phyloP scores from a whole-genome alignment of 805 yeast species.

The Candida golubevii region DNA sequence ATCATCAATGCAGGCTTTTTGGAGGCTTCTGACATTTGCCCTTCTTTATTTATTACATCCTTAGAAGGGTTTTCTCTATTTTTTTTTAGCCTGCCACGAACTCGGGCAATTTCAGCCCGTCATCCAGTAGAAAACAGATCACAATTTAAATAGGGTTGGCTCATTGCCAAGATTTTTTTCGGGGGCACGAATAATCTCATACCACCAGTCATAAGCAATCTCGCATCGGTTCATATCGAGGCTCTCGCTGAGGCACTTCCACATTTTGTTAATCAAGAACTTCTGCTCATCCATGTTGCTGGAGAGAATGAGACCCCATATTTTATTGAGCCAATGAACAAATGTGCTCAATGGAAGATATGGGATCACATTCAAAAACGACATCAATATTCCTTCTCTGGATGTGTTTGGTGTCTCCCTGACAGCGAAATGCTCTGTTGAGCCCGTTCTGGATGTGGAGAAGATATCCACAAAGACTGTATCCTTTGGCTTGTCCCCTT shows the following conservation, averaged over 20 bases:
- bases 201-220: slow-evolving; percentile 62
- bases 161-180: slow-evolving; percentile 8
- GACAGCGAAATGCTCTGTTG: slow-evolving; percentile 19
- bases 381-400: slow-evolving; percentile 45
- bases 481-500: slow-evolving; percentile 32
- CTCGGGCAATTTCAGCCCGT: too few species aligned
- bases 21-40: too few species aligned
- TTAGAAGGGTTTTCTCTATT: too few species aligned
- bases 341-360: slow-evolving; percentile 43
- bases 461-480: slow-evolving; percentile 11
- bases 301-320: slow-evolving; percentile 32
- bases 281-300: slow-evolving; percentile 35
- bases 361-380: slow-evolving; percentile 51
- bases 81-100: too few species aligned
- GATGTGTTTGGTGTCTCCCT: slow-evolving; percentile 34
- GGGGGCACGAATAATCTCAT: slow-evolving; percentile 24
- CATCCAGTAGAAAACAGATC: neutral
- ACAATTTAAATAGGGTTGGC: slow-evolving; percentile 7
- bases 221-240: slow-evolving; percentile 54
- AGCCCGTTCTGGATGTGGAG: slow-evolving; percentile 9
- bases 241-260: slow-evolving; percentile 56
- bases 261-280: slow-evolving; percentile 39
- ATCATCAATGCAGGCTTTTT: too few species aligned
- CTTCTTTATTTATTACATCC: too few species aligned
- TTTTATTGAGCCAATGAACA: slow-evolving; percentile 44